Evolutionary conservation across 768 basidiomycete genomes (phyloP).

Genomic region (Sutorius australiensis): DNA sequence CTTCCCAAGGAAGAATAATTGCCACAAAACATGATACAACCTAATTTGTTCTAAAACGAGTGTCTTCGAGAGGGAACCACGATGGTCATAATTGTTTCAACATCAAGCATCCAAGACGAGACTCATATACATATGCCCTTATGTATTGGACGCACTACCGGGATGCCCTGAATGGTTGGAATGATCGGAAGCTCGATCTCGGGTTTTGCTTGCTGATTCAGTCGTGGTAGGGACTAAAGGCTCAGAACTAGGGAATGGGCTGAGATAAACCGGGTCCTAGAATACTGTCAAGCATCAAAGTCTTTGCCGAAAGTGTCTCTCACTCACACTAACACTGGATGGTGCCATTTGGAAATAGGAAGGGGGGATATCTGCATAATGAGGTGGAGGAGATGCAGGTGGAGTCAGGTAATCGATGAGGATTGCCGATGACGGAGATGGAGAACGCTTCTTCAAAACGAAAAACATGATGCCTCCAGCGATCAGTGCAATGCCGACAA

Average conservation of each 20-base stretch:
- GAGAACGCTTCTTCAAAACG: neutral
- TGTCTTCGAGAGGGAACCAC: neutral
- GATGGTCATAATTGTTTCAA: neutral
- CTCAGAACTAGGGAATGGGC: no score
- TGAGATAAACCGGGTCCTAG: no score
- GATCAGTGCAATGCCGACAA: neutral
- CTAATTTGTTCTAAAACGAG: neutral
- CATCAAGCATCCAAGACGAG: neutral
- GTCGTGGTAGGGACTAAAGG: no score
- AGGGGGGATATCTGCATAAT: no score
- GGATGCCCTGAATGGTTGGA: neutral
- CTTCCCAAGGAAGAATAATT: neutral
- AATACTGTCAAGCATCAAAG: no score
- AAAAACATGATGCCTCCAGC: neutral
- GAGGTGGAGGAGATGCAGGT: no score
- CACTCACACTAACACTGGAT: no score
- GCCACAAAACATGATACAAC: neutral
- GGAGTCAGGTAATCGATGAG: no score
- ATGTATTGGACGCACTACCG: neutral
- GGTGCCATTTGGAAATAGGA: no score
- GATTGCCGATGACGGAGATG: neutral
- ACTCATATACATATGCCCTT: neutral
- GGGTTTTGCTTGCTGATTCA: no score
- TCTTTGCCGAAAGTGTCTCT: no score
- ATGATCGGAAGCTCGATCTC: no score